Evolutionary conservation across 1,139 yeast species (phyloP), one percentile per base, ranked within the genome.

Genomic region (Saccharomyces hybrid): DNA sequence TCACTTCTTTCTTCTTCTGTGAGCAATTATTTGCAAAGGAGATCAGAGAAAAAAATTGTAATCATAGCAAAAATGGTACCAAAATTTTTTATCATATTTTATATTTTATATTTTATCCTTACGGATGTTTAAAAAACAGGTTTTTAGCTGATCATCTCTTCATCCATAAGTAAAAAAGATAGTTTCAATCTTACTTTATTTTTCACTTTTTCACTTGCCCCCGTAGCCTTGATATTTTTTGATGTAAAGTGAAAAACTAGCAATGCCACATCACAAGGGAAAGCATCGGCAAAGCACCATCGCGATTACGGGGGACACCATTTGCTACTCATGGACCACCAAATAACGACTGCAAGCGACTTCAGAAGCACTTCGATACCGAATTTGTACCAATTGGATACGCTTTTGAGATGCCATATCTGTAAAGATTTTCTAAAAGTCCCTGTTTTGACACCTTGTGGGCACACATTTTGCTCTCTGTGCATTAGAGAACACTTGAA

Each of bases 381-480:
- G 5, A 72, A 70, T 27, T 67, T 90, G 8, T 64, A 77, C 1
- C 83, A 79, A 51, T 71, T 91, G 5, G 97, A 91, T 60, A 76
- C 87, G 1, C 74, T 86, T 16, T 75, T 90, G 55, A 70, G 96
- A 64, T 93, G 99, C 65, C 90, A 86, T 63, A 86, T 93, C n/a
- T 93, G 99, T 69, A 89, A 91, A 66, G 97, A 90, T 57, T 82
- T 86, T 60, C 75, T 88, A 57, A 77, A 73, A 49, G 90, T 95
- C 0, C 98, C 99, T 1, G 90, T 89, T 54, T 74, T 87, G 48
- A 88, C 97, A 1, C 78, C 85, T 5, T 91, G 98, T 72, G 86
- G 88, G 50, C 98, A 93, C 68, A 85, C 95, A 0, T 93, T 90
- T 67, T 93, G 99, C 69, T 89, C 97, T 0, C 78, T 85, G 25